Evolutionary conservation across 768 basidiomycete genomes (phyloP), one percentile per base, ranked within the genome.

Genomic region (Chiua virens): DNA sequence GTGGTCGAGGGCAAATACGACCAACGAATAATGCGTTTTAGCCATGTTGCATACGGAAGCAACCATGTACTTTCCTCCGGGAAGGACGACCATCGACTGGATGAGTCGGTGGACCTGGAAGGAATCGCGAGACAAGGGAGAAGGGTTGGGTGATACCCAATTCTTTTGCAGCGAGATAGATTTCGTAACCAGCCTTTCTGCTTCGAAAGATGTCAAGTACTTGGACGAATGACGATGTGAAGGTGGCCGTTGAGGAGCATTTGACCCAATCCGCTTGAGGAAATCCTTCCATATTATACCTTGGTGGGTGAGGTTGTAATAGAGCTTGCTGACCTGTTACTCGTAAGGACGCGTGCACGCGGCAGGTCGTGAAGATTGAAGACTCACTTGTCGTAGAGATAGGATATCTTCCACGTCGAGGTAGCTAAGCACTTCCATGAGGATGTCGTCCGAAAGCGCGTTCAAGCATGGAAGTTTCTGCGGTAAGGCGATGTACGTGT

Each of bases 231-330:
- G 79, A 28, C 75, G 73, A 54, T 74, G 72, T 0, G 81, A 82
- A 0, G 85, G 85, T 2, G 84, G 82, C 5, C 85, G 67, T 5
- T 82, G 82, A 6, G 85, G 79, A 17, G 84, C 67, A 9, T 80
- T 82, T n/a, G 83, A 71, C 22, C 73, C 73, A 54, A 85, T 71
- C n/a, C 69, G 64, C 36, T 70, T 64, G 51, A 88, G 69, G 53
- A 85, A 80, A 17, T 79, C 78, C 63, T 83, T 85, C 87, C 87
- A 88, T 36, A 87, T 81, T 41, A 80, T 68, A 17, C 85, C 79
- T 55, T 87, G 80, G 50, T 87, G 83, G 0, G 85, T 86, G 51
- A 88, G 73, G 27, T 81, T 65, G 58, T 79, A 86, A 57, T 82
- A 82, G 4, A 75, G 61, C 57, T 75, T 82, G 71, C 75, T 80